These are phyloP conservation scores for Plasmodium ovale DNA, from an alignment of 169 alveolate species.

Conservation along the genomic window DNA sequence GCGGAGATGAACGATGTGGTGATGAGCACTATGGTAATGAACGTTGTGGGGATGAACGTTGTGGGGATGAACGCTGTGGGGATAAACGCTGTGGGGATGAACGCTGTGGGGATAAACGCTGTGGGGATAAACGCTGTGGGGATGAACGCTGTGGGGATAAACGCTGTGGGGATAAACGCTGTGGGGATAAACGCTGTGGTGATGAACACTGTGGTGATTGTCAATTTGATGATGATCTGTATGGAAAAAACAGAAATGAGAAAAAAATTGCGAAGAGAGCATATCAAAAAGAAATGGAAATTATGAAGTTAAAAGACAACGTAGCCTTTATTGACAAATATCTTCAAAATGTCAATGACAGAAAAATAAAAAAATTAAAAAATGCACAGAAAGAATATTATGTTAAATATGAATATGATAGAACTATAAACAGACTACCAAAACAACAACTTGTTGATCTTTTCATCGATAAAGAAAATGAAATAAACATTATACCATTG, in stretches of 20 bases:
- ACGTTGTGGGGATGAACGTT: not conserved
- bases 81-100: too few relatives aligned
- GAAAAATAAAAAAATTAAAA: constrained; percentile 37
- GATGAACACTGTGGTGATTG: too few relatives aligned
- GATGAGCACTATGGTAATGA: too few relatives aligned
- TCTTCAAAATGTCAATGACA: constrained; percentile 54
- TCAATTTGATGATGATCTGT: not conserved
- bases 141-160: too few relatives aligned
- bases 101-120: not conserved
- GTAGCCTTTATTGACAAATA: constrained; percentile 57
- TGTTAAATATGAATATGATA: constrained; percentile 36
- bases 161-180: too few relatives aligned
- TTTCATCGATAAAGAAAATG: constrained; percentile 53
- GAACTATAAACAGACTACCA: constrained; percentile 33
- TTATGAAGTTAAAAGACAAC: constrained; percentile 38
- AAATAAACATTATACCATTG: constrained; percentile 49
- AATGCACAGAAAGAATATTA: constrained; percentile 14
- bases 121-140: too few relatives aligned
- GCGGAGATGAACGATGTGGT: not conserved
- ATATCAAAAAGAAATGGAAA: constrained; percentile 49
- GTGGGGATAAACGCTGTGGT: not conserved
- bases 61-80: too few relatives aligned
- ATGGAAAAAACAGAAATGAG: not conserved
- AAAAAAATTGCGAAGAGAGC: constrained; percentile 4
- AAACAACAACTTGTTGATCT: constrained; percentile 44